These are phyloP conservation scores for Naumovozyma castellii DNA, from an alignment of 805 yeast genomes.

Conservation along the genomic window DNA sequence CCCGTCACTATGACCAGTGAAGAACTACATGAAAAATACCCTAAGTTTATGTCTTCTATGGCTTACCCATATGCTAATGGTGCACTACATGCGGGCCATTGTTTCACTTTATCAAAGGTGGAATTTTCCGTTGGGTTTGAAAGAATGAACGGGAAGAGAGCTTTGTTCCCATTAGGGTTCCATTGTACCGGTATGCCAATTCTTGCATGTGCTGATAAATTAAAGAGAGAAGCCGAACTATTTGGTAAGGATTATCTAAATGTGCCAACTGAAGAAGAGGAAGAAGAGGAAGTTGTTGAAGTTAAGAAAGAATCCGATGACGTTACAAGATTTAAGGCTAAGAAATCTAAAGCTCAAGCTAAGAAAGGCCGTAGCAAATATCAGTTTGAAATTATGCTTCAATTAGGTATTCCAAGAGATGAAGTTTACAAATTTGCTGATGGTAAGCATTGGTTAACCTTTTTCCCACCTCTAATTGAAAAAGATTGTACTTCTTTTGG, in stretches of 20 bases:
- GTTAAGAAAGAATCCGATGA: constrained; percentile 50
- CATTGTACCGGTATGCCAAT: constrained; percentile 99
- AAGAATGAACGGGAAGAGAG: constrained; percentile 87
- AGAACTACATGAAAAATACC: constrained; percentile 66
- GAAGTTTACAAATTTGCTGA: constrained; percentile 86
- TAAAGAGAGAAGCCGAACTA: constrained; percentile 81
- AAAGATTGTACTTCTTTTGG: constrained; percentile 74
- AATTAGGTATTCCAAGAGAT: constrained; percentile 75
- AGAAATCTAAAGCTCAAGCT: constrained; percentile 87
- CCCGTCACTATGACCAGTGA: constrained; percentile 48
- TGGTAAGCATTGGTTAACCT: constrained; percentile 80
- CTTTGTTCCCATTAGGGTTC: constrained; percentile 92
- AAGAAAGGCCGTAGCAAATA: constrained; percentile 90
- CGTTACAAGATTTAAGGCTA: constrained; percentile 83
- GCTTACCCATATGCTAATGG: constrained; percentile 99
- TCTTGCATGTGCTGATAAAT: constrained; percentile 88
- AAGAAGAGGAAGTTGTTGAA: constrained; percentile 21
- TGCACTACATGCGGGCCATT: constrained; percentile 94
- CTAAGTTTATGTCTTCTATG: constrained; percentile 87
- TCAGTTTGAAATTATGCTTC: constrained; percentile 94
- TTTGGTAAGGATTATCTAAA: constrained; percentile 76
- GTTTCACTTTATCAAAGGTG: constrained; percentile 87
- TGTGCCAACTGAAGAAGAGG: constrained; percentile 49
- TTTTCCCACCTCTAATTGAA: constrained; percentile 85
- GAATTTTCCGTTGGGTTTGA: constrained; percentile 91